These are phyloP conservation scores for Rhodotorula babjevae DNA, from an alignment of 768 basidiomycete genomes.

Conservation along the genomic window DNA sequence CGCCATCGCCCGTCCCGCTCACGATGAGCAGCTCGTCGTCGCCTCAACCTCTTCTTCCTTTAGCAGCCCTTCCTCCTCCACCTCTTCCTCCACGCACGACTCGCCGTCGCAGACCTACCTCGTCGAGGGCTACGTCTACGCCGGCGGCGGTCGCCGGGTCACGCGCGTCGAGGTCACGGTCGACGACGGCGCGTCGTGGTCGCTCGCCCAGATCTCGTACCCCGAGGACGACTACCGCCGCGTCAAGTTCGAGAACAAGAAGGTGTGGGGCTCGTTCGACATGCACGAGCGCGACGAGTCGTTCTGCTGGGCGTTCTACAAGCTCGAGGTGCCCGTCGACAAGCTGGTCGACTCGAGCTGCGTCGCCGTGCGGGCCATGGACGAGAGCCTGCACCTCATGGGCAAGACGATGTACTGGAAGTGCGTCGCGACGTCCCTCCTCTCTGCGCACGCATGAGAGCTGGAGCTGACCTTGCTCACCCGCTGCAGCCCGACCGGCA, in stretches of 20 bases:
- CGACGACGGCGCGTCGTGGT: conserved; percentile 57
- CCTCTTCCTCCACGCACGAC: neutral
- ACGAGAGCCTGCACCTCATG: conserved; percentile 55
- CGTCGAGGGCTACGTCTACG: conserved; percentile 60
- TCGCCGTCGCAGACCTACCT: conserved; percentile 46
- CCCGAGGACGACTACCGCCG: conserved; percentile 55
- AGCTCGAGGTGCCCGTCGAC: conserved; percentile 48
- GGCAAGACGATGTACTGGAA: conserved; percentile 55
- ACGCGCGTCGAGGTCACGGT: conserved; percentile 59
- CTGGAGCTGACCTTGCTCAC: neutral
- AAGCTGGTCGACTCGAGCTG: conserved; percentile 48
- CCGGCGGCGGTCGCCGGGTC: conserved; percentile 59
- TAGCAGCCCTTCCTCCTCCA: too few relatives aligned
- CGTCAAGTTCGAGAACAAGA: conserved; percentile 46
- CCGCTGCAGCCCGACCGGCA: conserved; percentile 55
- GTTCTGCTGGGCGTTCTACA: conserved; percentile 63
- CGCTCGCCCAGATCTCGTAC: conserved; percentile 51
- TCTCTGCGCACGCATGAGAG: conserved; percentile 11
- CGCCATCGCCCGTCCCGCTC: conserved; percentile 57
- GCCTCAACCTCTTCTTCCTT: neutral
- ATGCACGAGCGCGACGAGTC: conserved; percentile 54
- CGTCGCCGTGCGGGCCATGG: conserved; percentile 57
- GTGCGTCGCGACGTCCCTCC: conserved; percentile 40
- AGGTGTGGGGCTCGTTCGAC: conserved; percentile 55
- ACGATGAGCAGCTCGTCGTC: conserved; percentile 51